A percentile compares a stretch with the other conserved stretches of the same genome.
phyloP scores from a whole-genome alignment of 1,139 yeast genomes.

The Blastobotrys indianensis region DNA sequence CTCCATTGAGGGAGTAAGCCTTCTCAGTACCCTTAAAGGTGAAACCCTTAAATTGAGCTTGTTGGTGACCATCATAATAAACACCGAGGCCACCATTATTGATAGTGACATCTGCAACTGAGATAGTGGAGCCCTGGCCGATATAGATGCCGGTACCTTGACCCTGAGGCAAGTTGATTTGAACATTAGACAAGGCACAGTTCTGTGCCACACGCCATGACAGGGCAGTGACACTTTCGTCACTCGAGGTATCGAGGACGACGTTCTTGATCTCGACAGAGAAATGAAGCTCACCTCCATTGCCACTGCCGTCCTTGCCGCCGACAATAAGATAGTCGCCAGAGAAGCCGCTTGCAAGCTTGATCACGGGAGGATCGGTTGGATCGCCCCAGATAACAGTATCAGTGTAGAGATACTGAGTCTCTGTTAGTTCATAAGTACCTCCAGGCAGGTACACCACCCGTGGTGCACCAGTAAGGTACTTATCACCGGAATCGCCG shows the following conservation, averaged over 20 bases:
- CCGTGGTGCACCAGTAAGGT: slow-evolving; percentile 13
- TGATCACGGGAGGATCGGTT: slow-evolving; percentile 9
- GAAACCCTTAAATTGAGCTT: slow-evolving; percentile 9
- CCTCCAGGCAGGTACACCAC: slow-evolving; percentile 16
- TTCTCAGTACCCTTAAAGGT: slow-evolving; percentile 11
- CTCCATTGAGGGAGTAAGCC: slow-evolving; percentile 9
- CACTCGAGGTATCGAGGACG: slow-evolving; percentile 10
- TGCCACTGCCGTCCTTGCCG: neutral
- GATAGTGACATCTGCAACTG: slow-evolving; percentile 11
- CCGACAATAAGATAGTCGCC: slow-evolving; percentile 10
- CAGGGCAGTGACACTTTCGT: slow-evolving; percentile 4
- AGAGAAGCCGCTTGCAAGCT: slow-evolving; percentile 8
- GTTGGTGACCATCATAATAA: slow-evolving; percentile 16
- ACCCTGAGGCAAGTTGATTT: slow-evolving; percentile 8
- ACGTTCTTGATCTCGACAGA: slow-evolving; percentile 12
- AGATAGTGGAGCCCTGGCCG: slow-evolving; percentile 3
- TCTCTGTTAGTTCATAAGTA: slow-evolving; percentile 9
- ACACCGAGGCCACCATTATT: slow-evolving; percentile 15
- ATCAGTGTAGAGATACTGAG: slow-evolving; percentile 10
- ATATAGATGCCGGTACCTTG: too few species aligned
- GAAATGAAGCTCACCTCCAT: slow-evolving; percentile 7
- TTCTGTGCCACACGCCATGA: slow-evolving; percentile 17
- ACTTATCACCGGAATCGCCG: too few species aligned
- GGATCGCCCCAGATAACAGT: slow-evolving; percentile 13
- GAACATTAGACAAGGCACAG: slow-evolving; percentile 10